Evolutionary conservation across 2,329 filamentous ascomycete species (phyloP), one percentile per base, ranked within the genome.

Genomic region (Penicillium thymicola): DNA sequence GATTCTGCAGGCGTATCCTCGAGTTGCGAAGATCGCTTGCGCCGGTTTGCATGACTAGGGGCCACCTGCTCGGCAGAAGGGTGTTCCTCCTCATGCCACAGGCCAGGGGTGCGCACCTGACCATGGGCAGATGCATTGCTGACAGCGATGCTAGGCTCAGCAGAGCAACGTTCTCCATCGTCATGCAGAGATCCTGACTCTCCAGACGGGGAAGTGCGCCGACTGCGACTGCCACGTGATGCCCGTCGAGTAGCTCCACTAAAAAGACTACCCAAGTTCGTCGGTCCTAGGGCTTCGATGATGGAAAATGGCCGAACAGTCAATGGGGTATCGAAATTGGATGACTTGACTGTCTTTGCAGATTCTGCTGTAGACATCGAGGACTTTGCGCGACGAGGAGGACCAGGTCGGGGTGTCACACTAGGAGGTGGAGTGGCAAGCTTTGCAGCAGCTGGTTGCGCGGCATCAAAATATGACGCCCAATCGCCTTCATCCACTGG

Each of bases 401-500:
- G 68, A 28, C 67, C 68, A 13, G 77, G 77, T 23, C 77, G 73
- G 43, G 64, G 45, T n/a, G 64, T 63, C 8, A 65, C 61, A 27
- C 66, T 62, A 7, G 64, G 59, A 32, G 66, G 60, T 18, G 63
- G 63, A 25, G 57, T 57, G 13, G 52, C 21, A 25, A 38, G 52
- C 16, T 65, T 66, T 58, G 43, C 23, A 42, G 56, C 55, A 44
- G 52, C 21, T 49, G 59, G 25, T 51, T 60, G 45, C n/a, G 28
- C 23, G 9, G 42, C 25, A 52, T 63, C 65, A 55, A 78, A 79
- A 57, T 79, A 79, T 16, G 70, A 72, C 11, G 64, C 56, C 43
- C 67, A 67, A 13, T 68, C 64, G 13, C 69, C 63, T n/a, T 68
- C 64, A 34, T 67, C 61, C 14, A 87, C 84, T 1, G 89, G 89